Evolutionary conservation across 768 basidiomycete species (phyloP).

Genomic region (Lactarius pseudohatsudake): DNA sequence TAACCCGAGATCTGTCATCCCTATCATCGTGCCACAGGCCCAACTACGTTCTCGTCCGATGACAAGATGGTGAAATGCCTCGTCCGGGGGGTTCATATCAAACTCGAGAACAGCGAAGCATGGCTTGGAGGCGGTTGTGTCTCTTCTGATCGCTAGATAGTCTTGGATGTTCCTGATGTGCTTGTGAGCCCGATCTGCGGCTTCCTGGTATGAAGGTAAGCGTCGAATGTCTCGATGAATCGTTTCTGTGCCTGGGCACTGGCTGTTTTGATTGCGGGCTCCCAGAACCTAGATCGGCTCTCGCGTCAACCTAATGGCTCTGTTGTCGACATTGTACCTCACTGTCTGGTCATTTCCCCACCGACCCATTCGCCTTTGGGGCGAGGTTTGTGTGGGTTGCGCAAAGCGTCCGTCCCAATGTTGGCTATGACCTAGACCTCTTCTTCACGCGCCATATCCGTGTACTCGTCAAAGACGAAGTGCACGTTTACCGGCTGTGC

Average conservation of each 20-base stretch:
- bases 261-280: conserved; percentile 28
- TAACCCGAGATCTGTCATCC: too few relatives aligned
- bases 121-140: conserved; percentile 26
- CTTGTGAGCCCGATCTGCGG: conserved; percentile 22
- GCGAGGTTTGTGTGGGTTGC: conserved; percentile 30
- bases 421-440: conserved; percentile 27
- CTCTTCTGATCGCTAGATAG: conserved; percentile 26
- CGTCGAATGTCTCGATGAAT: conserved; percentile 27
- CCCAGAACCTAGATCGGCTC: conserved; percentile 28
- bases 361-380: conserved; percentile 29
- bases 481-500: conserved; percentile 32
- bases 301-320: neutral
- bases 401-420: conserved; percentile 32
- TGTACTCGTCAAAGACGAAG: conserved; percentile 33
- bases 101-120: conserved; percentile 26
- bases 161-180: conserved; percentile 24
- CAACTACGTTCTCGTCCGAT: neutral
- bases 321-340: conserved; percentile 3
- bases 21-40: too few relatives aligned
- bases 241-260: conserved; percentile 24
- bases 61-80: conserved; percentile 20
- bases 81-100: conserved; percentile 23
- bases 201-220: conserved; percentile 27
- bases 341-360: conserved; percentile 31
- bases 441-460: conserved; percentile 26